Conservation (phyloP, 331 rosid species). For the Quercus tomentella region DNA sequence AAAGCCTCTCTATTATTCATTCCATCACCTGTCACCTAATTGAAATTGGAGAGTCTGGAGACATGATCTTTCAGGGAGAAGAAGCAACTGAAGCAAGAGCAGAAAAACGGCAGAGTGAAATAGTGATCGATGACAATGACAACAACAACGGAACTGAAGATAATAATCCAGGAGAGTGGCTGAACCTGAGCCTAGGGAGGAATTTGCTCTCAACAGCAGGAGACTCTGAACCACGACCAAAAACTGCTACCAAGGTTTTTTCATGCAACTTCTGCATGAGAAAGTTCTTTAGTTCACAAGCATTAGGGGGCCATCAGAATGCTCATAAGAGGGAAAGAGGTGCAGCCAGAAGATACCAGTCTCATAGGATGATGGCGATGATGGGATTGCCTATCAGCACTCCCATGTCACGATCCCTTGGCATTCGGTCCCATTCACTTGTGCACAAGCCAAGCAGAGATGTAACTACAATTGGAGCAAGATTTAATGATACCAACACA, state of each 20-base stretch:
- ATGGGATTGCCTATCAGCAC: constrained; percentile 52
- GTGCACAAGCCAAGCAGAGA: constrained; percentile 65
- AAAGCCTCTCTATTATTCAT: constrained; percentile 21
- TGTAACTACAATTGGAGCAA: constrained; percentile 38
- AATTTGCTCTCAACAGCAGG: constrained; percentile 35
- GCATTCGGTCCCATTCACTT: constrained; percentile 76
- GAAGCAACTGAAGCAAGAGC: constrained; percentile 24
- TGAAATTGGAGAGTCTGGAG: not conserved
- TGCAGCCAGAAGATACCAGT: constrained; percentile 79
- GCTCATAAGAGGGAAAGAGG: constrained; percentile 98
- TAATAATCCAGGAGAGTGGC: constrained; percentile 62
- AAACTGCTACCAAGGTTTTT: constrained; percentile 52
- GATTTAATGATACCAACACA: constrained; percentile 51
- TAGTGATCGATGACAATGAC: constrained; percentile 16
- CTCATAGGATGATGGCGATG: constrained; percentile 72
- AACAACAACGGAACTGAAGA: constrained; percentile 36
- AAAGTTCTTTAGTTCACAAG: constrained; percentile 88
- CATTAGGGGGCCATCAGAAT: constrained; percentile 95
- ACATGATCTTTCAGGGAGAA: constrained; percentile 41
- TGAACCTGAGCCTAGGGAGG: constrained; percentile 69
- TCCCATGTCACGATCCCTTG: constrained; percentile 56
- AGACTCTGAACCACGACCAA: constrained; percentile 43
- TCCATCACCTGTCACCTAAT: constrained; percentile 16
- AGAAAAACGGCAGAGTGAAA: constrained; percentile 23
- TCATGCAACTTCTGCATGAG: constrained; percentile 98